Percentiles rank a stretch among this genome's conserved stretches.
These are phyloP conservation scores for Spongiforma sp. DNA, from an alignment of 1,284 basidiomycete genomes.

Conservation along the genomic window DNA sequence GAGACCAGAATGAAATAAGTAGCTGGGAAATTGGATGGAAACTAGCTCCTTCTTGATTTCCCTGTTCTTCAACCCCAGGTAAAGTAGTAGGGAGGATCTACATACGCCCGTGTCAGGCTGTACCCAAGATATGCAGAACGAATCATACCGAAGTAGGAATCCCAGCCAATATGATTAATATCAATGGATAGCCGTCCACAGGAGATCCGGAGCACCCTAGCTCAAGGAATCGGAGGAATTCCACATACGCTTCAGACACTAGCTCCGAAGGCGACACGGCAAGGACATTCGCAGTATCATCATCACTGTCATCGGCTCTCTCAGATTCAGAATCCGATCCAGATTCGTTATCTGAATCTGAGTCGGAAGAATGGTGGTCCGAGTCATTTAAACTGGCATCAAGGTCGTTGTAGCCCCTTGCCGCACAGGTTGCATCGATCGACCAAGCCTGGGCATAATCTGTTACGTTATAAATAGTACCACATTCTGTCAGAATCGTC, in stretches of 20 bases:
- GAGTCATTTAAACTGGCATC: conserved; percentile 17
- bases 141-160: conserved; percentile 53
- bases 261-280: conserved; percentile 15
- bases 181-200: conserved; percentile 74
- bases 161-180: conserved; percentile 80
- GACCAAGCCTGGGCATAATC: conserved; percentile 71
- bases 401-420: conserved; percentile 20
- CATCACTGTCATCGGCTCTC: conserved; percentile 32
- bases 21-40: conserved; percentile 49
- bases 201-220: conserved; percentile 80
- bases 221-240: conserved; percentile 77
- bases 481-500: not conserved
- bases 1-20: conserved; percentile 79
- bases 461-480: conserved; percentile 35
- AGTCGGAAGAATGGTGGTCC: conserved; percentile 18
- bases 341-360: conserved; percentile 30
- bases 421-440: conserved; percentile 40
- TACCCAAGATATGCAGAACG: not conserved
- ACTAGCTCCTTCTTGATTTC: not conserved
- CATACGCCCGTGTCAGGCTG: not conserved
- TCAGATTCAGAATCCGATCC: conserved; percentile 33
- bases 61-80: not conserved
- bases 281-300: conserved; percentile 39
- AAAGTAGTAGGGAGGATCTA: conserved; percentile 32
- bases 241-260: conserved; percentile 58